Conservation (phyloP, 2,329 filamentous ascomycete species). For the Ophiostoma ulmi region DNA sequence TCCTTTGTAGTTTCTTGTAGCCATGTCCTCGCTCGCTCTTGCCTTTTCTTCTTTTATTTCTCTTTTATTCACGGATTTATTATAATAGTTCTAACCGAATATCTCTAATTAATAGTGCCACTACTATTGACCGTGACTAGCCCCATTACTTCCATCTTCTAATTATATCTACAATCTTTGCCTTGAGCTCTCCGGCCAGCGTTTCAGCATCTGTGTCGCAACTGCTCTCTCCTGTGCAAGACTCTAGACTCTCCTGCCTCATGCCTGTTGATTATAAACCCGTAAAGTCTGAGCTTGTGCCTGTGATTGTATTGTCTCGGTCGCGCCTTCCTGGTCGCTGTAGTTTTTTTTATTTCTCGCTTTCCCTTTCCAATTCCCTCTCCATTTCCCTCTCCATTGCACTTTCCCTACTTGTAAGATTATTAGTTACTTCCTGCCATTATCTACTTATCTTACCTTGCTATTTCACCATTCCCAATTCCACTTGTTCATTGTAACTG, state of each 20-base stretch:
- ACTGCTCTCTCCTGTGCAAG: background rate
- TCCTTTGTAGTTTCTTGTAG: background rate
- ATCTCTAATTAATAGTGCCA: background rate
- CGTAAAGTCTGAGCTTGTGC: background rate
- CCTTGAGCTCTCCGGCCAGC: background rate
- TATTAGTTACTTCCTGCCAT: background rate
- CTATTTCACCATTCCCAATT: background rate
- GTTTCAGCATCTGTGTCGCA: slow-evolving; percentile 10
- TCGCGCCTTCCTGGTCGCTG: background rate
- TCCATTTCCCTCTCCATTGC: background rate
- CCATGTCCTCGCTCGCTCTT: background rate
- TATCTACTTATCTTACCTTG: background rate
- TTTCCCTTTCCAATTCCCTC: too few species aligned
- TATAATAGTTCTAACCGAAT: too few species aligned
- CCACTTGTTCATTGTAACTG: slow-evolving; percentile 8
- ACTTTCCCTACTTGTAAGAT: slow-evolving; percentile 4
- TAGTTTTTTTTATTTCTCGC: background rate
- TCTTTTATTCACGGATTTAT: background rate
- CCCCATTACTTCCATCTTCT: background rate
- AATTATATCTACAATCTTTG: background rate
- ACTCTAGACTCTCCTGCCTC: background rate
- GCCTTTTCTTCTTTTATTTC: background rate
- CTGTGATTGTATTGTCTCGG: slow-evolving; percentile 8
- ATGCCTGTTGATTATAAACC: background rate
- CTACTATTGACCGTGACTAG: background rate